Percentiles rank a stretch among this genome's conserved stretches.
phyloP scores from a whole-genome alignment of 139 green algal genomes.

The Marvania coccoides region DNA sequence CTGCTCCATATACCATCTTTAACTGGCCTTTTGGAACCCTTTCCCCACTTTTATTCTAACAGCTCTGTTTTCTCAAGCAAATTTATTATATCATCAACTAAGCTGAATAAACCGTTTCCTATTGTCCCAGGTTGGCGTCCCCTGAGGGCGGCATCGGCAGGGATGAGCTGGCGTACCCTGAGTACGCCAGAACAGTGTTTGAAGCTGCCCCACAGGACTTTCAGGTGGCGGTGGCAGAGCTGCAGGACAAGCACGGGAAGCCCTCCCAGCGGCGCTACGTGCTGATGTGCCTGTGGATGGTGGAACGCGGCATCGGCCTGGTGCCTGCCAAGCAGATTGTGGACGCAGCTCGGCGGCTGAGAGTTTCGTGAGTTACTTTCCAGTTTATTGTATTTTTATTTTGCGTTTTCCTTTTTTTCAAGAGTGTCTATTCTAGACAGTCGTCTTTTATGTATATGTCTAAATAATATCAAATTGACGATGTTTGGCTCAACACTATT shows the following conservation, averaged over 20 bases:
- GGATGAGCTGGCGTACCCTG: conserved; percentile 63
- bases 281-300: conserved; percentile 65
- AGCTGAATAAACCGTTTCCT: too few species aligned
- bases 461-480: too few species aligned
- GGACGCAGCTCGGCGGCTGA: conserved; percentile 36
- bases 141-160: conserved; percentile 66
- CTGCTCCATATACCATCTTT: too few species aligned
- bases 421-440: too few species aligned
- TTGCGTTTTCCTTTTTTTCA: neutral
- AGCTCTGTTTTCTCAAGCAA: too few species aligned
- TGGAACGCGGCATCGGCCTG: conserved; percentile 41
- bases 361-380: conserved; percentile 50
- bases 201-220: conserved; percentile 36
- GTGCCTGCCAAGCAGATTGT: conserved; percentile 54
- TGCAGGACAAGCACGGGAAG: conserved; percentile 59
- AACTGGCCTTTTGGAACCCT: too few species aligned
- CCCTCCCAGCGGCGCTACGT: conserved; percentile 48
- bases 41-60: too few species aligned
- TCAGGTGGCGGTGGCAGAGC: conserved; percentile 30
- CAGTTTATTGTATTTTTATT: neutral
- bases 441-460: too few species aligned
- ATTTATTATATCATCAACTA: too few species aligned
- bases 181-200: conserved; percentile 53
- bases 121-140: conserved; percentile 41
- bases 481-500: too few species aligned